These are phyloP conservation scores for Geranomyces variabilis DNA, from an alignment of 192 early-diverging fungal genomes.

Conservation along the genomic window DNA sequence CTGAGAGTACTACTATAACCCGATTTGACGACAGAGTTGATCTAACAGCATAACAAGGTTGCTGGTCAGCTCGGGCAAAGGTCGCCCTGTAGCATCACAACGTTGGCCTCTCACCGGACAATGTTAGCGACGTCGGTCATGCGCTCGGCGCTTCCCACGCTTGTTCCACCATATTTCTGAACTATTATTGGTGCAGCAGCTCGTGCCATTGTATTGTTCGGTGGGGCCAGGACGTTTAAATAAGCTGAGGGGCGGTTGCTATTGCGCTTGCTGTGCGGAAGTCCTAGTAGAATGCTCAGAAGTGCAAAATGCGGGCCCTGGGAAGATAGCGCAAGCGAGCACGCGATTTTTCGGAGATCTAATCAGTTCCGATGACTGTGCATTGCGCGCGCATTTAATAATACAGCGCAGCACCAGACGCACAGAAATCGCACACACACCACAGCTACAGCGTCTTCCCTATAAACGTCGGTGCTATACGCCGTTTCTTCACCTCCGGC, in stretches of 20 bases:
- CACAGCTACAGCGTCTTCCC: no score
- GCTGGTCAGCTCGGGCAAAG: background rate
- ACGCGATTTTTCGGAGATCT: no score
- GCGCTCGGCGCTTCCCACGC: conserved; percentile 76
- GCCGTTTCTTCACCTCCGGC: background rate
- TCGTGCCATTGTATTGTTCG: conserved; percentile 12
- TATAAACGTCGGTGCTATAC: conserved; percentile 5
- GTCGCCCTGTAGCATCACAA: background rate
- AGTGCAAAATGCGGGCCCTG: no score
- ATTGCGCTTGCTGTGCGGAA: no score
- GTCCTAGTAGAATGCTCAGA: no score
- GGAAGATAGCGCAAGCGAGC: no score
- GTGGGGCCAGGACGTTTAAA: background rate
- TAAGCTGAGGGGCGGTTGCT: no score
- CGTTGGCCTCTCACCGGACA: conserved; percentile 81
- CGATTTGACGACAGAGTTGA: conserved; percentile 71
- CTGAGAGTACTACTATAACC: conserved; percentile 93
- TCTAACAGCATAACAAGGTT: conserved; percentile 6
- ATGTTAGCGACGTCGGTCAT: conserved; percentile 68
- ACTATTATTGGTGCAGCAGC: conserved; percentile 35
- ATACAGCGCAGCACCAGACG: no score
- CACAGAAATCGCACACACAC: no score
- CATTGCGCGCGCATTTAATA: no score
- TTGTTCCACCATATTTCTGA: conserved; percentile 95
- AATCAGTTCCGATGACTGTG: no score